Evolutionary conservation across 192 early-diverging fungal species (phyloP).

Genomic region (Helicostylum pulchrum): DNA sequence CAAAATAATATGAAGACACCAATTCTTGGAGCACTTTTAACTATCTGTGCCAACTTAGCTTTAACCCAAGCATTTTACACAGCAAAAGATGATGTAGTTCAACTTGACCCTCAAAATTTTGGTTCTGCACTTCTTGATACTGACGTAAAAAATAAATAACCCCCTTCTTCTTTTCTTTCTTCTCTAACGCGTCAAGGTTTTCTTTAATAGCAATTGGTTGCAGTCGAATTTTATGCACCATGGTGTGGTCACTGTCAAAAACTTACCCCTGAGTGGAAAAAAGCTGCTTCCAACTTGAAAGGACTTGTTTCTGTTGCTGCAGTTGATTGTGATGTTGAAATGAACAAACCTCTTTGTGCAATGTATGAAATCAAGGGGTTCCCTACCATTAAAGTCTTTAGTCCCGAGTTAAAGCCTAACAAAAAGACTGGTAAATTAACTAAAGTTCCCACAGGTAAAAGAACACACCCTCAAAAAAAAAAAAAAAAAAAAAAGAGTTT

Average conservation of each 20-base stretch:
- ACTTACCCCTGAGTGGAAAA: slow-evolving; percentile 85
- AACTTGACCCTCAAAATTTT: slow-evolving; percentile 58
- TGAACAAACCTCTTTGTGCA: slow-evolving; percentile 72
- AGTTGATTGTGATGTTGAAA: slow-evolving; percentile 86
- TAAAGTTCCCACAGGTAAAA: slow-evolving; percentile 38
- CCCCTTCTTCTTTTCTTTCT: not conserved
- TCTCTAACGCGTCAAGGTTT: not conserved
- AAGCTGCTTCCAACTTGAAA: slow-evolving; percentile 78
- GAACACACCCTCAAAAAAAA: slow-evolving; percentile 2
- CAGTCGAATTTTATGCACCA: slow-evolving; percentile 94
- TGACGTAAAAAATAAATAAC: slow-evolving; percentile 49
- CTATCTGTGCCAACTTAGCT: too few relatives aligned
- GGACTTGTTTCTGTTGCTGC: slow-evolving; percentile 87
- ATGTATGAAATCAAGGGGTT: slow-evolving; percentile 82
- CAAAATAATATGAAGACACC: too few relatives aligned
- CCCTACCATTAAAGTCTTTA: slow-evolving; percentile 85
- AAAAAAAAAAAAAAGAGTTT: too few relatives aligned
- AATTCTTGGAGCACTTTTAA: too few relatives aligned
- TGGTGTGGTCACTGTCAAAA: slow-evolving; percentile 96
- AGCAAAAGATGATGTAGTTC: slow-evolving; percentile 45
- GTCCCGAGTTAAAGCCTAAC: slow-evolving; percentile 17
- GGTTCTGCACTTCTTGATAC: slow-evolving; percentile 63
- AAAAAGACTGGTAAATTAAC: slow-evolving; percentile 42
- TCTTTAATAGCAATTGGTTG: slow-evolving; percentile 61
- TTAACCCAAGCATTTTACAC: slow-evolving; percentile 48